These are phyloP conservation scores for Stephania japonica DNA, from an alignment of 164 flowering plant genomes.

Conservation along the genomic window DNA sequence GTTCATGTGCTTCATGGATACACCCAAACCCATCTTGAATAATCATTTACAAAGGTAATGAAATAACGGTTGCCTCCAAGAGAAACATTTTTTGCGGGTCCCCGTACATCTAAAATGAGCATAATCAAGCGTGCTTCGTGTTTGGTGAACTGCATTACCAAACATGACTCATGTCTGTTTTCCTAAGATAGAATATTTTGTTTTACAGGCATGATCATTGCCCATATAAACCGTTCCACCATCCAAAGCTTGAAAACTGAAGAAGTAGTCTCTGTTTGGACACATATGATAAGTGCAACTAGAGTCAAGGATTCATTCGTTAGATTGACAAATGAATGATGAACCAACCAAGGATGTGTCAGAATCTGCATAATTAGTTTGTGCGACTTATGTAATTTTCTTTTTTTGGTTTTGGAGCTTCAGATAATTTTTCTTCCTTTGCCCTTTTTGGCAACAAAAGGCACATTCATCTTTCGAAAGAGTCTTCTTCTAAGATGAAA, in stretches of 20 bases:
- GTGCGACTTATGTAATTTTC: too few relatives aligned
- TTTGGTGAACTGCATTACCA: neutral
- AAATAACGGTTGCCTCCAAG: neutral
- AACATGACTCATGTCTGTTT: conserved; percentile 10
- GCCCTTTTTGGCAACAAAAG: too few relatives aligned
- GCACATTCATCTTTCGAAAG: too few relatives aligned
- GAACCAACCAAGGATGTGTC: too few relatives aligned
- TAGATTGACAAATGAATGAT: too few relatives aligned
- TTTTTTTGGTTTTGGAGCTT: too few relatives aligned
- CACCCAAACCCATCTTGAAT: too few relatives aligned
- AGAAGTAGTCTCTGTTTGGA: conserved; percentile 11
- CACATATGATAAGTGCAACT: conserved; percentile 14
- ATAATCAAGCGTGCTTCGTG: conserved; percentile 8
- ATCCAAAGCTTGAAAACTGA: neutral
- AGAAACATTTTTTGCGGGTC: neutral
- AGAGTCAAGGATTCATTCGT: conserved; percentile 6
- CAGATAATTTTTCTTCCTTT: too few relatives aligned
- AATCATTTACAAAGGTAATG: conserved; percentile 1
- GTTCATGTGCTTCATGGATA: too few relatives aligned
- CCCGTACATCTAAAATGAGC: conserved; percentile 12
- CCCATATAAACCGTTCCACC: conserved; percentile 14
- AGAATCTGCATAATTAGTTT: too few relatives aligned
- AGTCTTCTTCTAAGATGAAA: too few relatives aligned
- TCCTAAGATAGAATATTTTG: conserved; percentile 12
- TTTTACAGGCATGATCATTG: conserved; percentile 7